A percentile compares a stretch with the other conserved stretches of the same genome.
These are phyloP conservation scores for Sequoiadendron giganteum DNA, from an alignment of 75 land plant genomes.

Conservation along the genomic window DNA sequence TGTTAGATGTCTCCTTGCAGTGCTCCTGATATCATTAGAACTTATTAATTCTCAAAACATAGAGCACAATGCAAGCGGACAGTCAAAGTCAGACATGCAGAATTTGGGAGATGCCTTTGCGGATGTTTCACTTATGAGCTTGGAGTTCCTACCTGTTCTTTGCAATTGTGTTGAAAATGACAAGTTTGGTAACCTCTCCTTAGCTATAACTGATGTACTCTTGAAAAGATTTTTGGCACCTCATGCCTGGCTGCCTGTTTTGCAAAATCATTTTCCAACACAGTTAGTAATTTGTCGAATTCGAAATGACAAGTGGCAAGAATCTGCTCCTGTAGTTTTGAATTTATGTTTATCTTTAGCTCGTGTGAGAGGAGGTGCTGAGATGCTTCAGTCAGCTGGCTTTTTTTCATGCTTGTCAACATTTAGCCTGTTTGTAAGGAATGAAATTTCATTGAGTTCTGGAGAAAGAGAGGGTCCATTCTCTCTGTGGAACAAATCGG, in stretches of 20 bases:
- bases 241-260: constrained; percentile 67
- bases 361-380: constrained; percentile 68
- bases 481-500: constrained; percentile 21
- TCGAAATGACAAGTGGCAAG: constrained; percentile 28
- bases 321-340: constrained; percentile 40
- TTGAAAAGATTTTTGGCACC: constrained; percentile 55
- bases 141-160: constrained; percentile 65
- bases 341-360: constrained; percentile 78
- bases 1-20: constrained; percentile 47
- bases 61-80: constrained; percentile 1
- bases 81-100: constrained; percentile 3
- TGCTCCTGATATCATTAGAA: constrained; percentile 47
- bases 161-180: constrained; percentile 45
- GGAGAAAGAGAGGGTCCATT: constrained; percentile 28
- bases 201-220: constrained; percentile 57
- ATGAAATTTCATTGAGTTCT: constrained; percentile 13
- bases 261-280: constrained; percentile 65
- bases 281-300: constrained; percentile 37
- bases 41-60: constrained; percentile 18
- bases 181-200: constrained; percentile 40
- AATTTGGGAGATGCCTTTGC: constrained; percentile 30
- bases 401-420: constrained; percentile 51
- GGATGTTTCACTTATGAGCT: constrained; percentile 45
- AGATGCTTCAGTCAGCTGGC: constrained; percentile 64
- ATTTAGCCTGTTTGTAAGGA: constrained; percentile 40